Evolutionary conservation across 768 basidiomycete species (phyloP).

Genomic region (Leucocoprinus leucothites): DNA sequence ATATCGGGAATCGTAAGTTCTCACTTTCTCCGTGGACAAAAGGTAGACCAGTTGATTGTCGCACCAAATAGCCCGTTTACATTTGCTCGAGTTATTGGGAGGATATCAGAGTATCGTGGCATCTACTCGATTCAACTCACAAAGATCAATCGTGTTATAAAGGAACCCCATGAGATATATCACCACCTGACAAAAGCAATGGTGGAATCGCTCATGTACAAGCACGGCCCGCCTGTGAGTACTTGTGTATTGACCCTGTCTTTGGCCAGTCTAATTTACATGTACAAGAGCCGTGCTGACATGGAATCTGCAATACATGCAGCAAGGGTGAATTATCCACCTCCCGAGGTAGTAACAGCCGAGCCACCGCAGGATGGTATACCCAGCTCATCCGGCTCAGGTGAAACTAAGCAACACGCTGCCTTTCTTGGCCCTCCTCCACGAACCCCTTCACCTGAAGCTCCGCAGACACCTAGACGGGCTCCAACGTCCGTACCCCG

Average conservation of each 20-base stretch:
- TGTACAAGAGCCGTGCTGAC: neutral
- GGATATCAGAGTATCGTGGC: slow-evolving; percentile 19
- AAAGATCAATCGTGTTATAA: slow-evolving; percentile 13
- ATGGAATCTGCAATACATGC: neutral
- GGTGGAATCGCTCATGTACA: slow-evolving; percentile 13
- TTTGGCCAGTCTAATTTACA: neutral
- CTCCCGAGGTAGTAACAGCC: neutral
- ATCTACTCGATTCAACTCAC: slow-evolving; percentile 19
- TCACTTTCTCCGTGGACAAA: neutral
- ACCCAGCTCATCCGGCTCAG: neutral
- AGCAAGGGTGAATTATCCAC: neutral
- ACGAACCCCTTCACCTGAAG: neutral
- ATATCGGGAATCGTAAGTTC: neutral
- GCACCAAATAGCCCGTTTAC: slow-evolving; percentile 7
- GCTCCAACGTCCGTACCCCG: neutral
- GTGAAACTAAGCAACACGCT: neutral
- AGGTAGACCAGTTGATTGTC: neutral
- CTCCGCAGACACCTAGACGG: neutral
- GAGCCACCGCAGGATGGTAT: neutral
- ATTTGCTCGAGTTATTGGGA: slow-evolving; percentile 20
- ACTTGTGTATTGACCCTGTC: neutral
- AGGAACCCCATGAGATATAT: slow-evolving; percentile 25
- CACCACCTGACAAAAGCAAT: slow-evolving; percentile 25
- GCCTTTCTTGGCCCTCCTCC: neutral
- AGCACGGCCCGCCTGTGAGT: slow-evolving; percentile 22